These are phyloP conservation scores for Chimonanthus praecox DNA, from an alignment of 164 flowering plant genomes.

Conservation along the genomic window DNA sequence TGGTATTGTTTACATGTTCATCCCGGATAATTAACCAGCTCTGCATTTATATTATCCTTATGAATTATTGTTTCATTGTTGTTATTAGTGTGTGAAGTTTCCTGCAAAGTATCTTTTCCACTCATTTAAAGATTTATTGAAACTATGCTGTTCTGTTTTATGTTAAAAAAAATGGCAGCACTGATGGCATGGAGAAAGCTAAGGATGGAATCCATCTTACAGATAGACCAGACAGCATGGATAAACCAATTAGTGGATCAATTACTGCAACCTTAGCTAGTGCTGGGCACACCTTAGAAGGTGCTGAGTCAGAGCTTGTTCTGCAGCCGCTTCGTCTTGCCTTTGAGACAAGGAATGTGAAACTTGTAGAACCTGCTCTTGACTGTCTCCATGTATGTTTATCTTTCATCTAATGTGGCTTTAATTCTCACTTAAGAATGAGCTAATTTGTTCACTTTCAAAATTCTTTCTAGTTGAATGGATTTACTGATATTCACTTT, in stretches of 20 bases:
- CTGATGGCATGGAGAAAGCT: conserved; percentile 33
- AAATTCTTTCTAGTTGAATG: background rate
- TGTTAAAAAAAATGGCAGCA: conserved; percentile 8
- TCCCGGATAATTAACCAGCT: background rate
- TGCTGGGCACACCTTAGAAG: conserved; percentile 77
- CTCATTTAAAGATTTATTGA: conserved; percentile 1
- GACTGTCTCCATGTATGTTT: conserved; percentile 94
- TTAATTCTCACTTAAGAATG: background rate
- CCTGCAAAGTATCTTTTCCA: background rate
- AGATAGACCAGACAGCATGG: conserved; percentile 23
- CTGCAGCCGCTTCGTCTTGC: conserved; percentile 85
- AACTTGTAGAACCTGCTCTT: conserved; percentile 80
- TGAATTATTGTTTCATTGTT: background rate
- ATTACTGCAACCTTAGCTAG: conserved; percentile 56
- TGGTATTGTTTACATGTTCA: background rate
- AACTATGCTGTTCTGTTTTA: conserved; percentile 21
- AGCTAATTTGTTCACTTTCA: background rate
- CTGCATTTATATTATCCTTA: background rate
- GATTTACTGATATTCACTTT: background rate
- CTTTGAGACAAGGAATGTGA: conserved; percentile 83
- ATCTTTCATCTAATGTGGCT: background rate
- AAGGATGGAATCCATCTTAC: conserved; percentile 21
- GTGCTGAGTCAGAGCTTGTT: conserved; percentile 75
- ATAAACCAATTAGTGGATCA: conserved; percentile 28
- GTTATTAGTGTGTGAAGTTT: background rate